Evolutionary conservation across 768 basidiomycete species (phyloP), one percentile per base, ranked within the genome.

Genomic region (Podaxis sp.): DNA sequence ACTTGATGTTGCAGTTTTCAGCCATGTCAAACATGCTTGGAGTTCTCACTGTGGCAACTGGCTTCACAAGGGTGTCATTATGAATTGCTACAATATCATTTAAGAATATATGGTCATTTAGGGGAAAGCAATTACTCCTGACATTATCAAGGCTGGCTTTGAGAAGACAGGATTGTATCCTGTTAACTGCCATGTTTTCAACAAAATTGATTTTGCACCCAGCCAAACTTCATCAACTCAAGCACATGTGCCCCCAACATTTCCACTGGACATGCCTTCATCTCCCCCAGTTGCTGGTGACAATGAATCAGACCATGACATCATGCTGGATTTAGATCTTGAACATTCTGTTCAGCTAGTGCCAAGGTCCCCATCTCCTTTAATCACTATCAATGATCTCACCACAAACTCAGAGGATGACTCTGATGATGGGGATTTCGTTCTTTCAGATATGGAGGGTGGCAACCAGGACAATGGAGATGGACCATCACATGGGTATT

Each of bases 1-100:
- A 0, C 75, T 77, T 36, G 75, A 82, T 71, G 76, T 81, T 57
- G 74, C 73, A 3, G 67, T 77, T 37, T 82, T 81, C 66, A 70
- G 67, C 0, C 74, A 73, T 0, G 46, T 78, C 0, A 61, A 71
- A 50, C n/a, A 17, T 0, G 54, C 50, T 36, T 81, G 78, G 77
- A 40, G 52, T 8, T 57, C 65, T 8, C 62, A 64, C 10, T 71
- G 69, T 48, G 62, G 70, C 8, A 52, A 58, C 0, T 20, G 60
- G 6, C 30, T 71, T 10, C 52, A 64, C 17, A 61, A 58, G 11
- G 40, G 55, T 12, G 41, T 48, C 12, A 17, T 24, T 2, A 52
- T 63, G 37, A 59, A 58, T 50, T 2, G 0, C 64, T 71, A 46
- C 44, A 46, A 46, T 2, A 6, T 46, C 7, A 46, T 46, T 5